Base-by-base conservation (phyloP, 441 rosid species). In the Hura crepitans region DNA sequence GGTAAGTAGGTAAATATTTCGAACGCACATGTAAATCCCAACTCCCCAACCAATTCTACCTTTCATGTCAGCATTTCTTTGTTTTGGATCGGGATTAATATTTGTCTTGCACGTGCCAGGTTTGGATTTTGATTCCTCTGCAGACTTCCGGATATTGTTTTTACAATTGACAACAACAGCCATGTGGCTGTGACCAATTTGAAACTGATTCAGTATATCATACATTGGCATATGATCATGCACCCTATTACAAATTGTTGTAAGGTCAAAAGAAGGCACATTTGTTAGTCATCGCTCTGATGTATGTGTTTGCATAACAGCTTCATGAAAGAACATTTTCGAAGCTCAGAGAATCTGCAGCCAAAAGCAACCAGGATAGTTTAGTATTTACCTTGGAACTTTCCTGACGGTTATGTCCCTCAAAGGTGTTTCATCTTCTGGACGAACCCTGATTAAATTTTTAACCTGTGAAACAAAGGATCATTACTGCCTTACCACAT, bases 121-220 rank as follows among this genome's bases (percentile, higher is more conserved):
- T 56, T 79, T 72, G 64, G 74, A 2, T 71, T 51, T 66, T 73
- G 66, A 71, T 63, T 10, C 60, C 62, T 81, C 84, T 57, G 60
- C 71, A 39, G 67, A 71, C 47, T 80, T 86, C 14, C 72, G 63
- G 6, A 35, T 49, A 63, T 65, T 70, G 31, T 75, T 63, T 66
- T 84, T 84, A 54, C 81, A 30, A 74, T 81, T 76, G 57, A 92
- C 82, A 50, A 92, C 97, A 54, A 82, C 85, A 57, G 93, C 94
- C 89, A 93, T 91, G 81, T 89, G 98, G 80, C 92, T 93, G 27
- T 90, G 85, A 75, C 97, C 87, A 59, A 85, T 82, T 72, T 86
- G 94, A 75, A 93, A 93, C 68, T 81, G 89, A 70, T 93, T 87
- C 79, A 93, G 64, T 56, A 93, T 88, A 46, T 91, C 90, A 80